Evolutionary conservation across 257 asterid genomes (phyloP), one percentile per base, ranked within the genome.

Genomic region (Ophiorrhiza pumila): DNA sequence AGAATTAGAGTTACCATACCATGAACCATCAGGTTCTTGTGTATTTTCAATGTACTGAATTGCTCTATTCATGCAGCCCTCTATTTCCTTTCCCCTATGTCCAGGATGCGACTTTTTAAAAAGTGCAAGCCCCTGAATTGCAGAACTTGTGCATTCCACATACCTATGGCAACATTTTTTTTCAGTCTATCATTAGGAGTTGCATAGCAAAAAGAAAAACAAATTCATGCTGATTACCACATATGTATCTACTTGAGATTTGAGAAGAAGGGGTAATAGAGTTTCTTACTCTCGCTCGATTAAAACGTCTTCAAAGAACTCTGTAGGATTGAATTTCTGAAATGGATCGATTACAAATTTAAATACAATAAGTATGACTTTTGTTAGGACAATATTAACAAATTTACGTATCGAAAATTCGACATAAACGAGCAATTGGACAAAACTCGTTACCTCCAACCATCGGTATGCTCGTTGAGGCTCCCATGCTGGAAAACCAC

Each of bases 401-500:
- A n/a, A n/a, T n/a, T n/a, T n/a, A n/a, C n/a, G n/a, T n/a, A n/a
- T n/a, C n/a, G n/a, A n/a, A n/a, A n/a, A n/a, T n/a, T n/a, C n/a
- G n/a, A n/a, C n/a, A n/a, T n/a, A n/a, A n/a, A n/a, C n/a, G n/a
- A n/a, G n/a, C n/a, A n/a, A n/a, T n/a, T n/a, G n/a, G n/a, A n/a
- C n/a, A 1, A 14, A 3, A 41, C 41, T 9, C 1, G 8, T 68
- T 78, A 83, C 90, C 93, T 88, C 93, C 37, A 88, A 18, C 89
- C 91, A 88, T 1, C 53, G 72, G 31, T 81, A 62, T n/a, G 88
- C 87, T 57, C 82, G 58, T 14, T 49, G 67, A 63, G 91, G 89
- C 83, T 88, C 93, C 93, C 93, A 84, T 41, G 87, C 89, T 10
- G 89, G 68, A 71, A 84, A 79, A 17, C 93, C 88, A 42, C 93